Evolutionary conservation across 352 stramenopile genomes (phyloP), one percentile per base, ranked within the genome.

Genomic region (Globisporangium ultimum): DNA sequence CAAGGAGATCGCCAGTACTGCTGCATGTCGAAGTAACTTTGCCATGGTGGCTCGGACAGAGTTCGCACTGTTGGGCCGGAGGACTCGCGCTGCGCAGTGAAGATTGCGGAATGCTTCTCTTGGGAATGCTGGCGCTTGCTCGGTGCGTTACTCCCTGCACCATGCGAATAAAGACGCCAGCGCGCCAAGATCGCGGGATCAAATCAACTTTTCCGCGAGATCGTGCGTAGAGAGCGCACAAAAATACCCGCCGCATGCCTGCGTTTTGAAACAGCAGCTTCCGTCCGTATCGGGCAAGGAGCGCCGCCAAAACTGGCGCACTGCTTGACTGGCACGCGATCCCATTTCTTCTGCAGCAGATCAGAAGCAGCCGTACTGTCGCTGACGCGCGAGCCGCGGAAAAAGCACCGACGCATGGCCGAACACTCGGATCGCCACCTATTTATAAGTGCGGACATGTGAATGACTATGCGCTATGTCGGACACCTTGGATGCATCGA

Each of bases 1-100:
- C 15, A 58, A 21, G 11, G 20, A 18, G 15, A 58, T 20, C 40
- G 53, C 41, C 40, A 58, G 9, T 6, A 58, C 36, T 36, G 45
- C 28, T 0, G 28, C 28, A 36, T 36, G 15, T 47, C 51, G 51
- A 28, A 41, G 53, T 9, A 50, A 13, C 17, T 48, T n/a, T 20
- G 38, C 20, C 53, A 58, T 58, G 9, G 7, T 45, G 7, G 3
- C 7, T 10, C 3, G 4, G 7, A 36, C 28, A 36, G 8, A 36
- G 28, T 36, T 36, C 8, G 28, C 4, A 5, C 4, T 6, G 7
- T 36, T 36, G 28, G 28, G 8, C 3, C 8, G 28, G 28, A 36
- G 28, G 28, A 36, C 13, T 45, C 40, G 40, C 40, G 17, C 40
- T 45, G 40, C 12, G 17, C 40, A 18, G 40, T 10, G 40, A 18